A percentile compares a stretch with the other conserved stretches of the same genome.
Conservation (phyloP, 257 asterid species). For the Euphrasia confusa region DNA sequence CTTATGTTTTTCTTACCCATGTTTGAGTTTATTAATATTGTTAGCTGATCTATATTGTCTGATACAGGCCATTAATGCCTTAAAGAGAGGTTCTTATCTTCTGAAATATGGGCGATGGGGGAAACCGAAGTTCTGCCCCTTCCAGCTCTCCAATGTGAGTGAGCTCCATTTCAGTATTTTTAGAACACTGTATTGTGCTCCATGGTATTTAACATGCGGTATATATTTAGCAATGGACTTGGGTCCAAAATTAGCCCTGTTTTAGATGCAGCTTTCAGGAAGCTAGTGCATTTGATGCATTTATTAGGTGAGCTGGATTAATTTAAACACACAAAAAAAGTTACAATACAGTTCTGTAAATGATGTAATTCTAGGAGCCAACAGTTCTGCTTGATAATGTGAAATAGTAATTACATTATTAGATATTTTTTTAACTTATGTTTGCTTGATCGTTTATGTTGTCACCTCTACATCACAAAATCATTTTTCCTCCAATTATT, state of each 20-base stretch:
- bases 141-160: constrained; percentile 62
- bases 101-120: constrained; percentile 75
- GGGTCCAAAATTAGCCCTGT: constrained; percentile 6
- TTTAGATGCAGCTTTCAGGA: constrained; percentile 4
- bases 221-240: background rate
- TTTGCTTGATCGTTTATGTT: constrained; percentile 5
- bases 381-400: background rate
- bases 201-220: constrained; percentile 15
- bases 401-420: background rate
- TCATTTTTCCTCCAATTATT: constrained; percentile 17
- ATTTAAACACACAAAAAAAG: background rate
- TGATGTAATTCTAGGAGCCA: constrained; percentile 11
- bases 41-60: constrained; percentile 20
- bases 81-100: constrained; percentile 61
- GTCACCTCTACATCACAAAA: background rate
- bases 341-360: background rate
- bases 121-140: constrained; percentile 71
- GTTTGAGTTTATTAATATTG: constrained; percentile 9
- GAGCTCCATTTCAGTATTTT: constrained; percentile 27
- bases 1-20: constrained; percentile 15
- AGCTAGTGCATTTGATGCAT: constrained; percentile 7
- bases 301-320: constrained; percentile 6
- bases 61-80: constrained; percentile 56
- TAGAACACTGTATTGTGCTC: constrained; percentile 12
- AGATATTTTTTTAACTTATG: background rate